Evolutionary conservation across 768 basidiomycete species (phyloP).

Genomic region (Fibroporia radiculosa): DNA sequence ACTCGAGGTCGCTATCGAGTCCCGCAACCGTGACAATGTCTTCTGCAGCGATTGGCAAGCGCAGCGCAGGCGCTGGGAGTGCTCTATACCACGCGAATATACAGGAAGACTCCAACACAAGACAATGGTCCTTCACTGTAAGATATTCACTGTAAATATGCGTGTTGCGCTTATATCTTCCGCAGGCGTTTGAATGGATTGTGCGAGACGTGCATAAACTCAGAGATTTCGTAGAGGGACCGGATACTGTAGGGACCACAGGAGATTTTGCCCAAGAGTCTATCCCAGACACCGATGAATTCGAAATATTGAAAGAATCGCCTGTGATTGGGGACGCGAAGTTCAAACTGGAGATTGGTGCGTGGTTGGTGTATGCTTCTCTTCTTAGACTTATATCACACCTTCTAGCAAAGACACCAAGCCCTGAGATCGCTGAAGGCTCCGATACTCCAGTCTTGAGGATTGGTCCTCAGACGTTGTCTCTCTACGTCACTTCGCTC

Average conservation of each 20-base stretch:
- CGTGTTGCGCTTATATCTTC: background rate
- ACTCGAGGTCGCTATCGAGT: slow-evolving; percentile 19
- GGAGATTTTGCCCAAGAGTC: slow-evolving; percentile 19
- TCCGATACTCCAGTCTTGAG: slow-evolving; percentile 7
- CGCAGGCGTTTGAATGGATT: slow-evolving; percentile 68
- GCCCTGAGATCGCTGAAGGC: slow-evolving; percentile 5
- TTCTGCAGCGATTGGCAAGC: slow-evolving; percentile 7
- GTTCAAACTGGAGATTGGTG: slow-evolving; percentile 68
- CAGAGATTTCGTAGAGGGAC: slow-evolving; percentile 45
- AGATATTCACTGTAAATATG: slow-evolving; percentile 10
- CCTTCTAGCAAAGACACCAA: slow-evolving; percentile 7
- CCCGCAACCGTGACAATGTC: slow-evolving; percentile 17
- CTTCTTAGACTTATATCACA: slow-evolving; percentile 8
- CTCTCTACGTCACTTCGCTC: slow-evolving; percentile 60
- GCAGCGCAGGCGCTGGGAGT: slow-evolving; percentile 9
- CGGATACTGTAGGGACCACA: slow-evolving; percentile 1
- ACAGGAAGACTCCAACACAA: slow-evolving; percentile 38
- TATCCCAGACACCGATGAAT: slow-evolving; percentile 33
- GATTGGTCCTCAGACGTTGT: slow-evolving; percentile 37
- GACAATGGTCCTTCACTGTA: slow-evolving; percentile 63
- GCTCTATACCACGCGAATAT: slow-evolving; percentile 7
- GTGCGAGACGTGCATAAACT: slow-evolving; percentile 51
- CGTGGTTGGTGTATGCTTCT: no score
- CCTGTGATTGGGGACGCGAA: slow-evolving; percentile 64
- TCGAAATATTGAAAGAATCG: slow-evolving; percentile 57